Percentiles rank a stretch among this genome's conserved stretches.
Evolutionary conservation across 2,329 filamentous ascomycete species (phyloP).

Genomic region (Rhynchosporium agropyri): DNA sequence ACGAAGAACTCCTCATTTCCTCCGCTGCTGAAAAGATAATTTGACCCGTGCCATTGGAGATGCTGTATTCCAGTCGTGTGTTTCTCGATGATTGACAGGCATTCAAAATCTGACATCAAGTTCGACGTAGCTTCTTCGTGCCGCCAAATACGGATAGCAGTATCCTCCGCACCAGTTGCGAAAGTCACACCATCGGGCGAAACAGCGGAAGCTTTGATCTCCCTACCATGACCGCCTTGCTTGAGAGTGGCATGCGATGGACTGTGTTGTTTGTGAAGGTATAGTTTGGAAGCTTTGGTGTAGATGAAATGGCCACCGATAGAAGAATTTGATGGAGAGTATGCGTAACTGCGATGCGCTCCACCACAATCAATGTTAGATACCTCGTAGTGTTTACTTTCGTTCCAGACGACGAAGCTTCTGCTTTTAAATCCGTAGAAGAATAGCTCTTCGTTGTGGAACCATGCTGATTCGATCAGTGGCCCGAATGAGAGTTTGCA

Average conservation of each 20-base stretch:
- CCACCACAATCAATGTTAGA: conserved; percentile 81
- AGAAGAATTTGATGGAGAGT: conserved; percentile 32
- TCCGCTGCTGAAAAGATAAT: conserved; percentile 79
- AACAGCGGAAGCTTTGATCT: conserved; percentile 69
- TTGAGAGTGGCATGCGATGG: conserved; percentile 56
- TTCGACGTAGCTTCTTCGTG: conserved; percentile 39
- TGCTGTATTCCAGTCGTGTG: conserved; percentile 82
- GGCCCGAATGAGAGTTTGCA: conserved; percentile 71
- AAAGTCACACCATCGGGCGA: conserved; percentile 50
- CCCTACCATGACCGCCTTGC: conserved; percentile 78
- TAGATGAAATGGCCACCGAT: conserved; percentile 65
- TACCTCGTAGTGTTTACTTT: conserved; percentile 68
- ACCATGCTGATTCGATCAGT: conserved; percentile 73
- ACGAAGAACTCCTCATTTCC: conserved; percentile 88
- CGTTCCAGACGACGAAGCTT: conserved; percentile 81
- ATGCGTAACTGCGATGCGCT: conserved; percentile 76
- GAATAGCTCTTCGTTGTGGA: conserved; percentile 61
- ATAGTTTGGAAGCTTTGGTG: conserved; percentile 65
- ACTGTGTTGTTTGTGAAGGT: conserved; percentile 46
- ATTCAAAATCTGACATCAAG: conserved; percentile 41
- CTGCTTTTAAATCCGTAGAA: conserved; percentile 82
- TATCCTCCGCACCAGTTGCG: conserved; percentile 73
- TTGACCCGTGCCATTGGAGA: conserved; percentile 64
- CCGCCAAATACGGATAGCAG: conserved; percentile 73
- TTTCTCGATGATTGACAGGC: conserved; percentile 67